These are phyloP conservation scores for Moelleriella libera DNA, from an alignment of 2,329 filamentous ascomycete genomes.

Conservation along the genomic window DNA sequence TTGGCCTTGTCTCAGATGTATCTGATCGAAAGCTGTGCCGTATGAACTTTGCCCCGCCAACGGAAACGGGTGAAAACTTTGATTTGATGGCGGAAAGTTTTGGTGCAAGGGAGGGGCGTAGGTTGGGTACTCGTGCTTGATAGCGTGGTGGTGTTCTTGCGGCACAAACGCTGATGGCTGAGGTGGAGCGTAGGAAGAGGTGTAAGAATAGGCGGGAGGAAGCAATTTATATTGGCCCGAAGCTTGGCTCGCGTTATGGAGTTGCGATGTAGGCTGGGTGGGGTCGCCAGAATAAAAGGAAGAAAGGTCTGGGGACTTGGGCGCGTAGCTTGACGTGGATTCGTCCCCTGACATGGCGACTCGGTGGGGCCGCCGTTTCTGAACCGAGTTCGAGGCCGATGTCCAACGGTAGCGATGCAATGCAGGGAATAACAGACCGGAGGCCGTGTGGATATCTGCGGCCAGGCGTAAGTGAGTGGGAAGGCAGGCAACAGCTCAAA, in stretches of 20 bases:
- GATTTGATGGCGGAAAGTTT: constrained; percentile 1
- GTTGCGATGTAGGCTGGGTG: constrained; percentile 8
- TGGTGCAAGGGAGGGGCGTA: constrained; percentile 10
- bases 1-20: not conserved
- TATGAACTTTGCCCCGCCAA: no score
- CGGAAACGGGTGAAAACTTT: no score
- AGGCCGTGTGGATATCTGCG: no score
- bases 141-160: constrained; percentile 8
- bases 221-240: constrained; percentile 18
- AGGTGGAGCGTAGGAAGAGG: constrained; percentile 12
- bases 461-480: no score
- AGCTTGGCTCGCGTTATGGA: constrained; percentile 8
- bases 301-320: constrained; percentile 45
- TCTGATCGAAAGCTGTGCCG: no score
- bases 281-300: constrained; percentile 32
- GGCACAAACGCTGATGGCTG: constrained; percentile 12
- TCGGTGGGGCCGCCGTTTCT: not conserved
- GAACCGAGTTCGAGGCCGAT: not conserved
- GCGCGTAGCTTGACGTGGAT: constrained; percentile 32
- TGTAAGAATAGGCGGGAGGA: constrained; percentile 13
- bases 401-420: no score
- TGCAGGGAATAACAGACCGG: no score
- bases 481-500: no score
- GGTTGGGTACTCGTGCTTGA: constrained; percentile 9
- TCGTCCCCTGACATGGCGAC: constrained; percentile 32